Evolutionary conservation across 345 rosid genomes (phyloP), one percentile per base, ranked within the genome.

Genomic region (Arabidopsis arenosa): DNA sequence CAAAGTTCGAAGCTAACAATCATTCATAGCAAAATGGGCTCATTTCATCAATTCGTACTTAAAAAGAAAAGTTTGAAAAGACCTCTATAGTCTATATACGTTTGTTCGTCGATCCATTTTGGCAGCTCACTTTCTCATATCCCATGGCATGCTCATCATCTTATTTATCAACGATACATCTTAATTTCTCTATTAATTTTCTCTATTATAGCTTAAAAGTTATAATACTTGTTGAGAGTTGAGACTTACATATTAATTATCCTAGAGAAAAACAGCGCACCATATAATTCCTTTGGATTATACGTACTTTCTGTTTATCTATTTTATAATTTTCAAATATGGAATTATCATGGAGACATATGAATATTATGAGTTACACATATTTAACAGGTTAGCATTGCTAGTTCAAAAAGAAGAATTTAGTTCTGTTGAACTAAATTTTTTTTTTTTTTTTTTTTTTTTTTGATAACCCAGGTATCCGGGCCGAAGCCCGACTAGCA

Each of bases 1-100:
- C 44, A 75, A 66, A 64, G 45, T 48, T 75, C 43, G 68, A 66
- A 11, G 40, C 67, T 59, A 66, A 58, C 26, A 66, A 57, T 66
- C 43, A 47, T 57, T 57, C n/a, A 56, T 37, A n/a, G 10, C 59
- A 26, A 66, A 56, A 75, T 36, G 41, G 51, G 32, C 33, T 36
- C 30, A n/a, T 44, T 53, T 55, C 33, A 43, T 63, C 13, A 43
- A 9, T 23, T 11, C 5, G 14, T 28, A 39, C 37, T 37, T 5
- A 12, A 44, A 35, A 32, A 21, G 2, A 44, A 33, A 15, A 2
- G 28, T 15, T 36, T 59, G 30, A 37, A 59, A 17, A 18, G 64
- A 59, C 45, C 28, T 59, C 30, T 37, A 17, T 37, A 37, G n/a
- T 59, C 30, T 37, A 17, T 37, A 37, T 18, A 35, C 58, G 57